Base-by-base conservation (phyloP, 1,139 yeast genomes). In the Debaryomyces udenii region DNA sequence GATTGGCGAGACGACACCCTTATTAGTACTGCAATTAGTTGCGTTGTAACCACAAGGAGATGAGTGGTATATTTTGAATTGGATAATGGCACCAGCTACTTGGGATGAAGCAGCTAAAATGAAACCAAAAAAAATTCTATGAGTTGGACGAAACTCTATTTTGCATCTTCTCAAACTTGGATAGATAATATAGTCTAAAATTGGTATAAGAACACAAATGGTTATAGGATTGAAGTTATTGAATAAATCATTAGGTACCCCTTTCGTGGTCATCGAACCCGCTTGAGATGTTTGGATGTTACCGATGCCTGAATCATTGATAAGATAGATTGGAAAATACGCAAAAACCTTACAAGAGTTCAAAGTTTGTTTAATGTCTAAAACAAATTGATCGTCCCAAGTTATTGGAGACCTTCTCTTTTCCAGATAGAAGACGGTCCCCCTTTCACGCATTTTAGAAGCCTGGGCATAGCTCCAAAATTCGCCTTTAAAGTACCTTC, bases 161-260 rank as follows among this genome's bases (percentile, higher is more conserved):
- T 64, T 66, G 42, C 58, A 61, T 53, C 62, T 73, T 64, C 87
- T 74, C 42, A 82, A 63, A 10, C 68, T 39, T 43, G 90, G 90
- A 55, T 83, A 82, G 1, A 83, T 39, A n/a, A 66, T 47, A 46
- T 72, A 71, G 53, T 83, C 86, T 51, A 79, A 70, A 44, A 83
- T 66, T 43, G 90, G 90, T 50, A 83, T 81, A 49, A 81, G 64
- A 22, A 83, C 63, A 50, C 83, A 79, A 46, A 83, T 78, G 17
- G 87, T 78, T 49, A 83, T 67, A 23, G 89, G 86, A 56, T 83
- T 83, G 61, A 83, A 79, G 49, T 81, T 82, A 58, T 74, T 77
- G 59, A 81, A 76, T 55, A 83, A 71, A 68, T 83, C 90, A 53
- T 83, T 83, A 49, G 90, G 89, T 48, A 83, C 77, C 42, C 87